A percentile compares a stretch with the other conserved stretches of the same genome.
These are phyloP conservation scores for Taphrina pruni DNA, from an alignment of 1,139 yeast genomes.

Conservation along the genomic window DNA sequence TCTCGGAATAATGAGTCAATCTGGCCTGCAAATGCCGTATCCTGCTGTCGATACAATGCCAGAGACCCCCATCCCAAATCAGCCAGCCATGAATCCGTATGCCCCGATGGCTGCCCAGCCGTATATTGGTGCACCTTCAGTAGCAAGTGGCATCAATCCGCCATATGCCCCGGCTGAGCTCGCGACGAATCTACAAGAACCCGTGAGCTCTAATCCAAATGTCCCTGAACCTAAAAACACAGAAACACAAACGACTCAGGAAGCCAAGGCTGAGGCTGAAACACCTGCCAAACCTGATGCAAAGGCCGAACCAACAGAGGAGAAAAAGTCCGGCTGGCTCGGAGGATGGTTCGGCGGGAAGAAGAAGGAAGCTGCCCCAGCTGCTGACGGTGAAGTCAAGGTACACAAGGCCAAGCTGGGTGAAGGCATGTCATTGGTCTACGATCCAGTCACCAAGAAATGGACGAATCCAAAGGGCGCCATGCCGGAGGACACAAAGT, in stretches of 20 bases:
- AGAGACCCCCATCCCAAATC: background rate
- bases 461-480: constrained; percentile 73
- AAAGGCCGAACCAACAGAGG: constrained; percentile 44
- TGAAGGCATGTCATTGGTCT: constrained; percentile 72
- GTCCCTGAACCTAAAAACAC: background rate
- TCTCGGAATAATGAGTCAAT: background rate
- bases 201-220: background rate
- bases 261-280: background rate
- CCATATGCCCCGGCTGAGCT: background rate
- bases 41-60: constrained; percentile 3
- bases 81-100: background rate
- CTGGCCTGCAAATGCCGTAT: background rate
- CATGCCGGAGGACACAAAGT: constrained; percentile 58
- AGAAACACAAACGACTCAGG: background rate
- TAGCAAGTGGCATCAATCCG: background rate
- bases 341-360: constrained; percentile 62
- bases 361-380: constrained; percentile 43
- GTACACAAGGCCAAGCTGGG: constrained; percentile 87
- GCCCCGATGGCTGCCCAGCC: background rate
- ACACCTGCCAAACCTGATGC: constrained; percentile 8
- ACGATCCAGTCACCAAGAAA: constrained; percentile 81
- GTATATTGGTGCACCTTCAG: background rate
- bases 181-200: background rate
- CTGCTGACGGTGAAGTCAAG: constrained; percentile 57
- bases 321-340: constrained; percentile 45